Conservation (phyloP, 495 filamentous ascomycete species). For the Daldinia grandis region DNA sequence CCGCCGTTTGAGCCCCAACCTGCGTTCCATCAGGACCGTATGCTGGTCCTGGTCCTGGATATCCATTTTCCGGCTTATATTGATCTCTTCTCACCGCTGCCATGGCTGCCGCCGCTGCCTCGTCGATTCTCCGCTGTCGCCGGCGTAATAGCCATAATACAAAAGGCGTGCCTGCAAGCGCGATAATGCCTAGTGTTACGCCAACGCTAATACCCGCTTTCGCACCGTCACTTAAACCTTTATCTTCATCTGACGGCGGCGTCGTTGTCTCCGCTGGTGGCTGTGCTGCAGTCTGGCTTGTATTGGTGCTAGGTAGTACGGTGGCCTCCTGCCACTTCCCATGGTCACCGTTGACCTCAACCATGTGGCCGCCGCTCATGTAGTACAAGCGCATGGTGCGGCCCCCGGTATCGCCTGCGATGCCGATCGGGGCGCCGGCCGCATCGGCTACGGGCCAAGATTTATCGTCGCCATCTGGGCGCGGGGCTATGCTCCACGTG, state of each 20-base stretch:
- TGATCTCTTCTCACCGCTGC: background rate
- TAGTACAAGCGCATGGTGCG: conserved; percentile 39
- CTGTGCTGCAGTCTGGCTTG: background rate
- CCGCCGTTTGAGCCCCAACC: background rate
- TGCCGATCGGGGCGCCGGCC: conserved; percentile 26
- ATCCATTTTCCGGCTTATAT: conserved; percentile 16
- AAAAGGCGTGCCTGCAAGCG: conserved; percentile 30
- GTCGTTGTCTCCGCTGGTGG: background rate
- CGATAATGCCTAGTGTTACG: conserved; percentile 38
- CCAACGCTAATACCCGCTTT: conserved; percentile 39
- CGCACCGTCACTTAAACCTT: conserved; percentile 31
- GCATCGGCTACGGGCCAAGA: conserved; percentile 39
- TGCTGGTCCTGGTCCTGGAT: background rate
- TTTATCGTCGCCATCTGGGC: conserved; percentile 1
- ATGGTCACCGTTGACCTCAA: conserved; percentile 37
- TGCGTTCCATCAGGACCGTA: background rate
- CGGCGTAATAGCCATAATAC: conserved; percentile 31
- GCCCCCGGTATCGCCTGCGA: conserved; percentile 33
- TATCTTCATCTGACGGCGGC: background rate
- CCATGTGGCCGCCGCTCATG: conserved; percentile 28
- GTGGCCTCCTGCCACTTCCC: conserved; percentile 14
- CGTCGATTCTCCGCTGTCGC: conserved; percentile 25
- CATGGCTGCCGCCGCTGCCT: conserved; percentile 8
- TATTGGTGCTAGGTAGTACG: conserved; percentile 11
- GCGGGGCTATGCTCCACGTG: conserved; percentile 15